These are phyloP conservation scores for Candolleomyces efflorescens DNA, from an alignment of 768 basidiomycete species.

Conservation along the genomic window DNA sequence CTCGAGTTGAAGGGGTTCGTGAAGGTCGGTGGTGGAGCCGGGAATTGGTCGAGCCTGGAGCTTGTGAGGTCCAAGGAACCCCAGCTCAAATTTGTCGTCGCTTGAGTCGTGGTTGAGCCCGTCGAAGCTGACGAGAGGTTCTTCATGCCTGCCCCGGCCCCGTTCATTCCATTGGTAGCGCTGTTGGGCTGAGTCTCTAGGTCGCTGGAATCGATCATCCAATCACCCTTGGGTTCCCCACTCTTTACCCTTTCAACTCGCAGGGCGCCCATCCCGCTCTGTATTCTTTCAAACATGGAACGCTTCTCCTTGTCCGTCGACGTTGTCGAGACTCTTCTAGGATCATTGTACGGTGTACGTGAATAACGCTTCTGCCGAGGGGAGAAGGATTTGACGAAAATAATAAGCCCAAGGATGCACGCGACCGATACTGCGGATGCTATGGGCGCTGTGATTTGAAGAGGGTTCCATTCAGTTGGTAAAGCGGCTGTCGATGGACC, in stretches of 20 bases:
- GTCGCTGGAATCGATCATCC: constrained; percentile 2
- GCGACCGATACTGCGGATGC: background rate
- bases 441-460: constrained; percentile 6
- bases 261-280: background rate
- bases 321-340: background rate
- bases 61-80: too few relatives aligned
- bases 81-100: too few relatives aligned
- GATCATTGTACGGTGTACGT: background rate
- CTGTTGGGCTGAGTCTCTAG: too few relatives aligned
- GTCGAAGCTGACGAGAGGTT: too few relatives aligned
- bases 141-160: too few relatives aligned
- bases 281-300: background rate
- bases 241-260: background rate
- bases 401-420: background rate
- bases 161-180: too few relatives aligned
- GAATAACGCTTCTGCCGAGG: background rate
- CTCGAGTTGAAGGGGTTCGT: too few relatives aligned
- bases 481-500: background rate
- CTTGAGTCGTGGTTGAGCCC: too few relatives aligned
- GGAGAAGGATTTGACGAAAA: background rate
- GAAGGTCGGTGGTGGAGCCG: too few relatives aligned
- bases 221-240: constrained; percentile 6
- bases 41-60: too few relatives aligned
- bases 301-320: background rate
- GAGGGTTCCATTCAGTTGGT: background rate